Conservation (phyloP, 768 basidiomycete genomes). For the Punctularia strigosozonata region DNA sequence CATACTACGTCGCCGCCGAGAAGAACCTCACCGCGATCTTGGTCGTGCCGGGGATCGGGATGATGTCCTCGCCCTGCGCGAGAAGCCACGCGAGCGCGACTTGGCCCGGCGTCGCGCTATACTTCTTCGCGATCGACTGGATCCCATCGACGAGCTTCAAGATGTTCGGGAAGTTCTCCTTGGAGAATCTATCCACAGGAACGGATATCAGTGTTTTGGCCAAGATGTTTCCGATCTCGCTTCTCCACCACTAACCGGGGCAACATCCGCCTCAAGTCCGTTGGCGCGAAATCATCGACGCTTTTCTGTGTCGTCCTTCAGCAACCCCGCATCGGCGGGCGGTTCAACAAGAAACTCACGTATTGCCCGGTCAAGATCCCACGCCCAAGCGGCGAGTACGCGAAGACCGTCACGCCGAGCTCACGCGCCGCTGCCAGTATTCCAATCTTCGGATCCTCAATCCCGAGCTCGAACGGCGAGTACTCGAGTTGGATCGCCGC, state of each 20-base stretch:
- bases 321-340: slow-evolving; percentile 1
- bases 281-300: slow-evolving; percentile 18
- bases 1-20: not conserved
- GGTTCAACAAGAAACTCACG: too few species aligned
- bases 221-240: too few species aligned
- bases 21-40: slow-evolving; percentile 8
- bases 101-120: slow-evolving; percentile 19
- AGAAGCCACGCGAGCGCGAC: slow-evolving; percentile 20
- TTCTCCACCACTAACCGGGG: too few species aligned
- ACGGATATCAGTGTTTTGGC: too few species aligned
- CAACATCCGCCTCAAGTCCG: slow-evolving; percentile 14
- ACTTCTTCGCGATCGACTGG: slow-evolving; percentile 10
- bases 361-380: too few species aligned
- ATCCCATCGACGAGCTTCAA: slow-evolving; percentile 12
- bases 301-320: slow-evolving; percentile 15
- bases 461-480: slow-evolving; percentile 22
- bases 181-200: slow-evolving; percentile 17
- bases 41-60: slow-evolving; percentile 16
- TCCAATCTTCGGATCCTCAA: slow-evolving; percentile 21
- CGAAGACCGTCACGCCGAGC: slow-evolving; percentile 27
- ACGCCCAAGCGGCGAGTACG: too few species aligned
- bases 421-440: slow-evolving; percentile 24
- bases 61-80: slow-evolving; percentile 16
- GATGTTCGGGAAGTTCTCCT: slow-evolving; percentile 14
- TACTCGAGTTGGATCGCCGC: slow-evolving; percentile 25